phyloP scores from a whole-genome alignment of 768 basidiomycete species.

The Amanita pallidorosea region DNA sequence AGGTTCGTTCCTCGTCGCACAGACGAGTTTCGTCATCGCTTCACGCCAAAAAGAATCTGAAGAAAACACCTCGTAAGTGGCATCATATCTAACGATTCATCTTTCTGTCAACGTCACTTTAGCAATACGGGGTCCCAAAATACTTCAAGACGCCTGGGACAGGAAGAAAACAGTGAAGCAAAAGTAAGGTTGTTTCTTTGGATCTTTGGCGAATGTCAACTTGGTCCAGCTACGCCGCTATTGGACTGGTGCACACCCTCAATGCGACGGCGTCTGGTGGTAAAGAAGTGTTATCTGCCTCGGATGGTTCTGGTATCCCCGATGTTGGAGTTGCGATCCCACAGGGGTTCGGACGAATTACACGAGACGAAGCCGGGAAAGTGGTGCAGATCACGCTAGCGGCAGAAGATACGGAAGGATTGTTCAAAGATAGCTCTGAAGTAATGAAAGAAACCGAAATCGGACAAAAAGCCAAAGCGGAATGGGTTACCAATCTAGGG shows the following conservation, averaged over 20 bases:
- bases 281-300: constrained; percentile 30
- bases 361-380: constrained; percentile 71
- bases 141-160: constrained; percentile 82
- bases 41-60: constrained; percentile 63
- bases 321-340: constrained; percentile 23
- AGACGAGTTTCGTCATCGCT: constrained; percentile 63
- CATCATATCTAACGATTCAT: neutral
- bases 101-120: constrained; percentile 8
- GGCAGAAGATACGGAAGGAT: constrained; percentile 38
- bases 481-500: constrained; percentile 31
- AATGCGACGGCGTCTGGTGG: constrained; percentile 65
- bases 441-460: constrained; percentile 18
- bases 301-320: constrained; percentile 3
- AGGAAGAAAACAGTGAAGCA: constrained; percentile 78
- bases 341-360: constrained; percentile 69
- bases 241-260: constrained; percentile 63
- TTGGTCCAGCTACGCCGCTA: constrained; percentile 53
- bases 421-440: constrained; percentile 1
- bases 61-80: constrained; percentile 65
- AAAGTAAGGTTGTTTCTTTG: constrained; percentile 46
- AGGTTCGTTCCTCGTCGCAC: constrained; percentile 69
- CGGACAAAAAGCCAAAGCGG: constrained; percentile 18
- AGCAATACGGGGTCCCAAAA: constrained; percentile 77
- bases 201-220: neutral
- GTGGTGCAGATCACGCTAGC: constrained; percentile 60